Percentiles rank a stretch among this genome's conserved stretches.
Conservation (phyloP, 176 grass and related monocot species). For the Elymus sibiricus region DNA sequence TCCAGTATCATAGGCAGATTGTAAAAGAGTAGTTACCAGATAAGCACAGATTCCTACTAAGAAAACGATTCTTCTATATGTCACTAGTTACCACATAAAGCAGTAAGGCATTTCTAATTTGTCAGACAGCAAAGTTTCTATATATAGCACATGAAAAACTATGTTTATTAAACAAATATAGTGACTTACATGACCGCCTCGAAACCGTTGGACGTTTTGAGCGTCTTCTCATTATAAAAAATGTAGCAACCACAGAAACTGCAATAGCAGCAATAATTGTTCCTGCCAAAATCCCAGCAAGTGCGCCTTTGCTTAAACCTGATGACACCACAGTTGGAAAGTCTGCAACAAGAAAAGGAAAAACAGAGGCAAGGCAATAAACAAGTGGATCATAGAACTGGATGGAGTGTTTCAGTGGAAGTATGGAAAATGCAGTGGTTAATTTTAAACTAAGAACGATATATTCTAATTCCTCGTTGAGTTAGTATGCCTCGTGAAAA, state of each 20-base stretch:
- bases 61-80: neutral
- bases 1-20: neutral
- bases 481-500: neutral
- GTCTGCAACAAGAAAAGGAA: conserved; percentile 29
- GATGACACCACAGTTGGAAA: conserved; percentile 30
- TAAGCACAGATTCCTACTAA: neutral
- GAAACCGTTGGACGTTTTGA: conserved; percentile 29
- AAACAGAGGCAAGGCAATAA: neutral
- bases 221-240: conserved; percentile 71
- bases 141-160: conserved; percentile 1
- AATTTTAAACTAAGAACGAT: neutral
- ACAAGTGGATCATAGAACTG: neutral
- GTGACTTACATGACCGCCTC: conserved; percentile 65
- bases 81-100: neutral
- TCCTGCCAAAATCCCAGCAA: conserved; percentile 62
- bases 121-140: neutral
- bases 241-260: conserved; percentile 50
- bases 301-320: conserved; percentile 59
- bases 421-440: neutral
- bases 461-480: neutral
- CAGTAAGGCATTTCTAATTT: neutral
- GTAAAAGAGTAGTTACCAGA: neutral
- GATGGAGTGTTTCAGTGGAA: neutral
- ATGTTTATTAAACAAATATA: conserved; percentile 3
- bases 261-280: conserved; percentile 43